A percentile compares a stretch with the other conserved stretches of the same genome.
Evolutionary conservation across 352 stramenopile genomes (phyloP).

Genomic region (Plasmopara halstedii): DNA sequence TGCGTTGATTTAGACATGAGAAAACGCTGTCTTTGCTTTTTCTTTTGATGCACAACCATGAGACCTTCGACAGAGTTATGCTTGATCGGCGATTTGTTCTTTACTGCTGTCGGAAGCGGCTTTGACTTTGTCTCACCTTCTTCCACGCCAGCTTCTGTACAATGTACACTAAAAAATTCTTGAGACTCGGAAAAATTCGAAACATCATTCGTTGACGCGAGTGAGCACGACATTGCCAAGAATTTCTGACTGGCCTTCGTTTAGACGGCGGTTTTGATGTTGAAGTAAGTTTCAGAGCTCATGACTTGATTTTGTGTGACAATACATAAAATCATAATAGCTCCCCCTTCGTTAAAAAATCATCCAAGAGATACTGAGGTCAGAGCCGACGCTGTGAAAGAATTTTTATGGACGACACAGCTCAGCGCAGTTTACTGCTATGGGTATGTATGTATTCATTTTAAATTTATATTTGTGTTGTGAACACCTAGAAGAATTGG

Average conservation of each 20-base stretch:
- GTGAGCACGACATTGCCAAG: neutral
- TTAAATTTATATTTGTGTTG: neutral
- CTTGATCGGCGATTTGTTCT: constrained; percentile 27
- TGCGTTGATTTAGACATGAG: constrained; percentile 29
- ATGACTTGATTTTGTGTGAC: neutral
- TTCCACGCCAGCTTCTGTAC: neutral
- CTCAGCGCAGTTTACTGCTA: constrained; percentile 65
- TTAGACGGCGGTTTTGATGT: constrained; percentile 1
- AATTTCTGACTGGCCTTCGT: neutral
- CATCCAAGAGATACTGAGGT: constrained; percentile 18
- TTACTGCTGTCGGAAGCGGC: constrained; percentile 6
- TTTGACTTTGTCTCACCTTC: neutral
- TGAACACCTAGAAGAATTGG: neutral
- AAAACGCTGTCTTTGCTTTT: constrained; percentile 46
- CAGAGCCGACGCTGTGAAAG: neutral
- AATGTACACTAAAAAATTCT: neutral
- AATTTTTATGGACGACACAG: constrained; percentile 53
- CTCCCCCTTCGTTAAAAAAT: constrained; percentile 10
- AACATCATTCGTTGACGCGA: constrained; percentile 2
- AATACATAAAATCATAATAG: neutral
- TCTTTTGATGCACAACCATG: constrained; percentile 66
- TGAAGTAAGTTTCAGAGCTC: constrained; percentile 3
- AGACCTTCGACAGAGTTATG: constrained; percentile 37
- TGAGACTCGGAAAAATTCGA: constrained; percentile 7
- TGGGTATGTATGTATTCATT: constrained; percentile 38